A percentile compares a stretch with the other conserved stretches of the same genome.
Conservation (phyloP, 1,139 yeast genomes). For the Citeromyces hawaiiensis region DNA sequence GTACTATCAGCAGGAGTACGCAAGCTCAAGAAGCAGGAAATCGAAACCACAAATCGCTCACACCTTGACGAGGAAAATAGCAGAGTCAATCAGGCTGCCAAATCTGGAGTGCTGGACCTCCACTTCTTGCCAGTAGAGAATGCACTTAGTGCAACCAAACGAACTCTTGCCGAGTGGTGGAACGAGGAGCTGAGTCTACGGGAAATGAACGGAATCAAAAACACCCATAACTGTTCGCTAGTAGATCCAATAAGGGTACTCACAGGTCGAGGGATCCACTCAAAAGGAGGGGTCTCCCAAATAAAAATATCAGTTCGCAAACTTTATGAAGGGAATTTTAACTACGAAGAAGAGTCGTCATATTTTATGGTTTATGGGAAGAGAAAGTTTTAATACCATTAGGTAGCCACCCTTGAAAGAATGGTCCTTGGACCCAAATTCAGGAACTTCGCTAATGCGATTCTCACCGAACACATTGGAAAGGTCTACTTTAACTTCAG, state of each 20-base stretch:
- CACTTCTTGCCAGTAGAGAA: slow-evolving; percentile 32
- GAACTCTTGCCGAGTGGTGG: slow-evolving; percentile 41
- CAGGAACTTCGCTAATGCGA: too few relatives aligned
- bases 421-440: too few relatives aligned
- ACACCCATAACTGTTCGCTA: slow-evolving; percentile 18
- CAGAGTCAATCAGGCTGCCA: not conserved
- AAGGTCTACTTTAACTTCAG: too few relatives aligned
- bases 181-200: slow-evolving; percentile 26
- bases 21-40: not conserved
- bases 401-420: too few relatives aligned
- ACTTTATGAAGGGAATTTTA: slow-evolving; percentile 14
- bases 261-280: slow-evolving; percentile 57
- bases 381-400: not conserved
- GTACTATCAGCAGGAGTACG: not conserved
- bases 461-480: too few relatives aligned
- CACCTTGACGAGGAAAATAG: slow-evolving; percentile 5
- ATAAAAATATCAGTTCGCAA: slow-evolving; percentile 26
- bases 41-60: not conserved
- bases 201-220: slow-evolving; percentile 22
- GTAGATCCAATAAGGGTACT: slow-evolving; percentile 26
- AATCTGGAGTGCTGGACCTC: slow-evolving; percentile 26
- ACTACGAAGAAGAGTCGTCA: slow-evolving; percentile 1
- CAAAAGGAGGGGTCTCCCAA: slow-evolving; percentile 33
- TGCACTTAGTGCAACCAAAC: slow-evolving; percentile 24
- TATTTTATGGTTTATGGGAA: not conserved